Conservation (phyloP, 2,329 filamentous ascomycete species). For the Aspergillus quadricinctus region DNA sequence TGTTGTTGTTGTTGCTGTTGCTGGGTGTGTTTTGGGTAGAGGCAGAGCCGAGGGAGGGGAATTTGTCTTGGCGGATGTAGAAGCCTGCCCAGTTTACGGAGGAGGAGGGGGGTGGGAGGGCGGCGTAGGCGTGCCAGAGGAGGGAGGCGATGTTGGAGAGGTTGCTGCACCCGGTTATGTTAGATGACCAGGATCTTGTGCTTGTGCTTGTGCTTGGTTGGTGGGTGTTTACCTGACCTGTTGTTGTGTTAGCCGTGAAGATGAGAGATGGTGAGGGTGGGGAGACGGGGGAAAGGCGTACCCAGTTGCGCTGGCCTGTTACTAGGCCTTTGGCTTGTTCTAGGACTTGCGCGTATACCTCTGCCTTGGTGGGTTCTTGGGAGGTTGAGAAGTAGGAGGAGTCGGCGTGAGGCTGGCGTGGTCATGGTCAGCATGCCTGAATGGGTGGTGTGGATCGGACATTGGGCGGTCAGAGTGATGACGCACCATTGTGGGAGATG, state of each 20-base stretch:
- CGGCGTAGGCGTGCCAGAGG: constrained; percentile 45
- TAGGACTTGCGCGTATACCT: constrained; percentile 41
- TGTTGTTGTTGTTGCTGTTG: constrained; percentile 17
- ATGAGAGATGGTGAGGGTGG: neutral
- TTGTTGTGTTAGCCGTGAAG: constrained; percentile 1
- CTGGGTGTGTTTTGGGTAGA: constrained; percentile 4
- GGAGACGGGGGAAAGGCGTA: constrained; percentile 16
- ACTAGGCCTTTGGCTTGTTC: constrained; percentile 37
- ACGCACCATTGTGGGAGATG: constrained; percentile 2
- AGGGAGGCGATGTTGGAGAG: constrained; percentile 46
- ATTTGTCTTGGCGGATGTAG: constrained; percentile 43
- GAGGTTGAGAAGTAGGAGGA: constrained; percentile 39
- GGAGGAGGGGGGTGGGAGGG: constrained; percentile 40
- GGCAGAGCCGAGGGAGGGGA: constrained; percentile 26
- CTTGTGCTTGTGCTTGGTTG: neutral
- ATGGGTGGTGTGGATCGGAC: too few species aligned
- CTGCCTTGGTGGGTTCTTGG: constrained; percentile 33
- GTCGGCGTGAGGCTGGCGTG: constrained; percentile 44
- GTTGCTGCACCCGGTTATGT: too few species aligned
- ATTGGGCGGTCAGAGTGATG: neutral
- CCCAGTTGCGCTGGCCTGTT: constrained; percentile 45
- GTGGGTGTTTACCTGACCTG: constrained; percentile 28
- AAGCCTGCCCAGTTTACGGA: constrained; percentile 48
- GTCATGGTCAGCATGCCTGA: neutral
- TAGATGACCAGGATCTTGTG: too few species aligned